Evolutionary conservation across 2,329 filamentous ascomycete genomes (phyloP).

Genomic region (Trichothecium roseum): DNA sequence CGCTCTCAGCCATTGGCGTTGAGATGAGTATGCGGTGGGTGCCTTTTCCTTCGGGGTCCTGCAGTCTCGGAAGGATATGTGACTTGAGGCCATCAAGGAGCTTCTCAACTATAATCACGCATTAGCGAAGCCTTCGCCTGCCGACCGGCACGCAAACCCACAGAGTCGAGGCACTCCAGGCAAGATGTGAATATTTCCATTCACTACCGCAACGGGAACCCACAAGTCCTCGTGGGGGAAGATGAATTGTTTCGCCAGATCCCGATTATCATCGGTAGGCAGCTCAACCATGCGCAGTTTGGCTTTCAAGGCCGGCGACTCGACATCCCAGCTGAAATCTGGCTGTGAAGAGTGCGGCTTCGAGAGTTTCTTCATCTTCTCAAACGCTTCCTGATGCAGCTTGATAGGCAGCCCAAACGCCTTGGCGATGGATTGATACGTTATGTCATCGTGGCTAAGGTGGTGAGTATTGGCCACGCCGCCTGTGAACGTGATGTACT

Average conservation of each 20-base stretch:
- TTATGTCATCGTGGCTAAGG: slow-evolving; percentile 87
- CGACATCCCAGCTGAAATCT: slow-evolving; percentile 66
- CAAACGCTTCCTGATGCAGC: slow-evolving; percentile 66
- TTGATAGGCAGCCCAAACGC: slow-evolving; percentile 71
- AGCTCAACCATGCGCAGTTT: slow-evolving; percentile 86
- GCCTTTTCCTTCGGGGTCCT: slow-evolving; percentile 72
- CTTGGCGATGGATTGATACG: slow-evolving; percentile 86
- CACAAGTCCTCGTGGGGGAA: slow-evolving; percentile 76
- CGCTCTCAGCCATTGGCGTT: slow-evolving; percentile 80
- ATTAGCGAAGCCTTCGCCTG: slow-evolving; percentile 1
- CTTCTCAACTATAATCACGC: slow-evolving; percentile 44
- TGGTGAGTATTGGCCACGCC: slow-evolving; percentile 9
- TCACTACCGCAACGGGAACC: slow-evolving; percentile 84
- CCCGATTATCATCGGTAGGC: slow-evolving; percentile 59
- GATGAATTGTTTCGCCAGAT: slow-evolving; percentile 61
- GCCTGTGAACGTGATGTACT: slow-evolving; percentile 16
- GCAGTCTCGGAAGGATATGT: slow-evolving; percentile 56
- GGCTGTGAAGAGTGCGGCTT: slow-evolving; percentile 63
- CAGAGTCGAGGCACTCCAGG: slow-evolving; percentile 81
- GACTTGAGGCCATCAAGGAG: slow-evolving; percentile 72
- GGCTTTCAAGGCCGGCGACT: slow-evolving; percentile 66
- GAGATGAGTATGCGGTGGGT: slow-evolving; percentile 72
- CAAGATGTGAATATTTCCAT: slow-evolving; percentile 86
- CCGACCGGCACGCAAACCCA: slow-evolving; percentile 18
- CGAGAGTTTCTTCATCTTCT: slow-evolving; percentile 74